Base-by-base conservation (phyloP, 2,329 filamentous ascomycete species). In the Trichothecium roseum region DNA sequence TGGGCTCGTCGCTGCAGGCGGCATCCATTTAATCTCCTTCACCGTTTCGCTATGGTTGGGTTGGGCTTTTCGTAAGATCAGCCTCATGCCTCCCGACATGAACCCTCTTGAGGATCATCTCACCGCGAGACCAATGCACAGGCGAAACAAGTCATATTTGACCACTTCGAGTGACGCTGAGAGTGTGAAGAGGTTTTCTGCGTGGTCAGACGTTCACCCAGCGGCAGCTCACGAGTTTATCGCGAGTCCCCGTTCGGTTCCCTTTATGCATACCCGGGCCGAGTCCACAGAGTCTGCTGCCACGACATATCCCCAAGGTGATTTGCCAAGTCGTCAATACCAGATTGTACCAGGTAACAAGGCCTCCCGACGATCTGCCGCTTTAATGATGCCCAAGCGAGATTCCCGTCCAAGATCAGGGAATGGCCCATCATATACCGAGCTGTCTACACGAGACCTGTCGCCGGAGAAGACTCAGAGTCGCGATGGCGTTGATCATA, bases 101-200 rank as follows among this genome's bases (percentile, higher is more conserved):
- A 96, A 96, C 54, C 89, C 89, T 2, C 68, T 96, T 12, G 88
- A 95, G 54, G 77, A 84, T 45, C 80, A 89, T 49, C 63, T 94
- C 39, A 95, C 87, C 2, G 78, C 84, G 9, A 74, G 80, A 17
- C 63, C 59, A 38, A 50, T 49, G 33, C 86, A 93, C 60, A 88
- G 87, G 65, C 76, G 82, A 51, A 88, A 84, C 55, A 75, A 73
- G 55, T 72, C 69, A 2, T 75, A 71, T 2, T 49, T 74, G 18
- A 59, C 64, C 4, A 73, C 66, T 3, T 52, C 54, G 6, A 61
- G 59, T 43, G 69, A 60, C 8, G 45, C 45, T 30, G 45, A 55
- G 3, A 63, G 66, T 8, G 74, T 83, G 41, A 83, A 83, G 54
- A 74, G 80, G 37, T 56, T 76, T 34, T 71, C 67, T 1, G 62